Evolutionary conservation across 1,284 basidiomycete species (phyloP).

Genomic region (Somion occarium): DNA sequence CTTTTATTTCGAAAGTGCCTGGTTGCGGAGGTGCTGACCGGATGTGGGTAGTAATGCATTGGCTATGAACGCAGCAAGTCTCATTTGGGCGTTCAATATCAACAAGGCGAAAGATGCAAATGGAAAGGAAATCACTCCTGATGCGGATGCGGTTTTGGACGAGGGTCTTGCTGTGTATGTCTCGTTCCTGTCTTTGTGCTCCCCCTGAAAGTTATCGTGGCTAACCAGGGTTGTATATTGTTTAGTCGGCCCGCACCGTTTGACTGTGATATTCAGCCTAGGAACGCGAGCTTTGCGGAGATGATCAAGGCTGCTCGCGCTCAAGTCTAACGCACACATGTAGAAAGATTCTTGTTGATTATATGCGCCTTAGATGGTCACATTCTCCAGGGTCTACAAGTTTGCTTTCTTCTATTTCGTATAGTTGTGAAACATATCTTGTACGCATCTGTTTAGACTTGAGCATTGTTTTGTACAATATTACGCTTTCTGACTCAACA

Average conservation of each 20-base stretch:
- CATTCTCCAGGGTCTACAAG: no score
- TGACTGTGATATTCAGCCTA: conserved; percentile 1
- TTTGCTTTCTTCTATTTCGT: no score
- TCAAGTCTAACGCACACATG: not conserved
- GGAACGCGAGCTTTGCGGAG: not conserved
- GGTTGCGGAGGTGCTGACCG: no score
- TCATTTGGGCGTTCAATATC: conserved; percentile 12
- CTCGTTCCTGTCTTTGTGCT: not conserved
- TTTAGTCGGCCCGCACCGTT: not conserved
- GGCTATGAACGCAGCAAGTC: conserved; percentile 4
- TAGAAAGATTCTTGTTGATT: no score
- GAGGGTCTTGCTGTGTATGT: conserved; percentile 6
- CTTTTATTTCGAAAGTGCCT: no score
- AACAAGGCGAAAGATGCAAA: not conserved
- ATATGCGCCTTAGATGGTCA: no score
- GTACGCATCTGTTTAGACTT: no score
- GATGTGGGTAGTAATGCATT: not conserved
- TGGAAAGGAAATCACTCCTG: conserved; percentile 4
- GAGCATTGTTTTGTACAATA: no score
- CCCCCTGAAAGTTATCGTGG: no score
- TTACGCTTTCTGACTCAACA: no score
- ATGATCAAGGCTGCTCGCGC: not conserved
- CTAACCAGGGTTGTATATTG: not conserved
- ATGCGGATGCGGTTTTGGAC: not conserved
- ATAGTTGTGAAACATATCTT: no score